phyloP scores from a whole-genome alignment of 2,329 filamentous ascomycete species.

The Cladophialophora exuberans region DNA sequence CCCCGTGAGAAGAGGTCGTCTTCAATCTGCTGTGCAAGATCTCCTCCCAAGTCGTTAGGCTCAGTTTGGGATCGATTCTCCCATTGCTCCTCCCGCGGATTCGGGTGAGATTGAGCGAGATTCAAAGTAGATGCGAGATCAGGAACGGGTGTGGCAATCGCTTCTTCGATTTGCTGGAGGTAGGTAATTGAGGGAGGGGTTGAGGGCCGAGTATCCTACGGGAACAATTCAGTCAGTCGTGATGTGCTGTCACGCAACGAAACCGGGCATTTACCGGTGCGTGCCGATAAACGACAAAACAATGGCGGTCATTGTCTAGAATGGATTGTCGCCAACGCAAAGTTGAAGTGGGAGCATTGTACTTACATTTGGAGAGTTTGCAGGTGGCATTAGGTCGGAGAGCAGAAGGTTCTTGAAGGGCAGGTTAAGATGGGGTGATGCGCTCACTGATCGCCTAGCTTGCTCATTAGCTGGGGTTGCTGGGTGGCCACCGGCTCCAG shows the following conservation, averaged over 20 bases:
- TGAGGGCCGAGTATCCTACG: conserved; percentile 35
- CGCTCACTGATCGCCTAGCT: too few species aligned
- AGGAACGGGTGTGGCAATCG: conserved; percentile 53
- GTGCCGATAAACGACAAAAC: too few species aligned
- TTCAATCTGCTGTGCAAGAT: not conserved
- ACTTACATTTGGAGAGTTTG: conserved; percentile 49
- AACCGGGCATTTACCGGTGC: too few species aligned
- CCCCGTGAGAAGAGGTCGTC: not conserved
- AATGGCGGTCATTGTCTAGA: not conserved
- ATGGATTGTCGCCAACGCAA: not conserved
- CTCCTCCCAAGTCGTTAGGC: not conserved
- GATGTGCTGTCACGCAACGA: conserved; percentile 12
- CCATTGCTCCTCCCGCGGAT: conserved; percentile 2
- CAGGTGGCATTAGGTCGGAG: conserved; percentile 43
- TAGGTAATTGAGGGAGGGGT: conserved; percentile 42
- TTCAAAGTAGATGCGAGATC: conserved; percentile 55
- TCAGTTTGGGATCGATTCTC: not conserved
- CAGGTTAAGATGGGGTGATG: too few species aligned
- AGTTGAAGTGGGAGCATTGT: not conserved
- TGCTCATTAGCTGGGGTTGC: not conserved
- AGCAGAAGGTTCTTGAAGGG: not conserved
- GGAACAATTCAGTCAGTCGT: conserved; percentile 25
- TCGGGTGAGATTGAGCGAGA: conserved; percentile 2
- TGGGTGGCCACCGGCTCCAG: not conserved
- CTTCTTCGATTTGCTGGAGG: conserved; percentile 49